phyloP scores from a whole-genome alignment of 441 rosid genomes.

The Mallotus japonicus region DNA sequence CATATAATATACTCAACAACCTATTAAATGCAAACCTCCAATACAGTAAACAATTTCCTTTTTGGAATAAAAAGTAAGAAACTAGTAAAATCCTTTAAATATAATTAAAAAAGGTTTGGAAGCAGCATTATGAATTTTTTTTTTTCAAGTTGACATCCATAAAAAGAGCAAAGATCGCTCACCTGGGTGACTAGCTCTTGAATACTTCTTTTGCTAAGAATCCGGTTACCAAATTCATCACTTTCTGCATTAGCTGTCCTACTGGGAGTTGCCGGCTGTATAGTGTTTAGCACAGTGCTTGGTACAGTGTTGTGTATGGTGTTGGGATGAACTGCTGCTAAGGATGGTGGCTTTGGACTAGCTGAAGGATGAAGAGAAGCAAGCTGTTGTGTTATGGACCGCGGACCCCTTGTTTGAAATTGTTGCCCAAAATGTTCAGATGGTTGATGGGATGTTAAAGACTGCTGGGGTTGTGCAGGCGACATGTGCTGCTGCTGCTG shows the following conservation, averaged over 20 bases:
- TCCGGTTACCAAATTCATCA: constrained; percentile 57
- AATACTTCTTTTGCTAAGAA: constrained; percentile 85
- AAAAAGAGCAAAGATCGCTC: constrained; percentile 19
- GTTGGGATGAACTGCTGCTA: constrained; percentile 41
- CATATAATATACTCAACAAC: neutral
- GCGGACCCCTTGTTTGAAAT: constrained; percentile 47
- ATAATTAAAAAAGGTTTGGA: neutral
- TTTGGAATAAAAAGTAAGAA: neutral
- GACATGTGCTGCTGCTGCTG: constrained; percentile 40
- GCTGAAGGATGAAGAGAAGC: constrained; percentile 33
- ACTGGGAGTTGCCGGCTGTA: constrained; percentile 44
- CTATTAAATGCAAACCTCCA: neutral
- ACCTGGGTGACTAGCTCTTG: constrained; percentile 89
- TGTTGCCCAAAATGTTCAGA: constrained; percentile 56
- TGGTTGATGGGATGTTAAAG: constrained; percentile 48
- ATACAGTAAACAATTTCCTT: neutral
- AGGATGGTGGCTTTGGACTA: constrained; percentile 58
- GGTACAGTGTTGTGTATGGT: constrained; percentile 37
- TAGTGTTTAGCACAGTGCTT: constrained; percentile 33
- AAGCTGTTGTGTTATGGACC: constrained; percentile 58
- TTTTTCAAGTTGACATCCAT: neutral
- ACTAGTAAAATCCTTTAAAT: neutral
- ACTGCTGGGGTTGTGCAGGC: constrained; percentile 54
- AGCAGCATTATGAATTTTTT: neutral
- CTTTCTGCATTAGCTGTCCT: constrained; percentile 47